Percentiles rank a stretch among this genome's conserved stretches.
Evolutionary conservation across 257 asterid genomes (phyloP).

Genomic region (Anisodus acutangulus): DNA sequence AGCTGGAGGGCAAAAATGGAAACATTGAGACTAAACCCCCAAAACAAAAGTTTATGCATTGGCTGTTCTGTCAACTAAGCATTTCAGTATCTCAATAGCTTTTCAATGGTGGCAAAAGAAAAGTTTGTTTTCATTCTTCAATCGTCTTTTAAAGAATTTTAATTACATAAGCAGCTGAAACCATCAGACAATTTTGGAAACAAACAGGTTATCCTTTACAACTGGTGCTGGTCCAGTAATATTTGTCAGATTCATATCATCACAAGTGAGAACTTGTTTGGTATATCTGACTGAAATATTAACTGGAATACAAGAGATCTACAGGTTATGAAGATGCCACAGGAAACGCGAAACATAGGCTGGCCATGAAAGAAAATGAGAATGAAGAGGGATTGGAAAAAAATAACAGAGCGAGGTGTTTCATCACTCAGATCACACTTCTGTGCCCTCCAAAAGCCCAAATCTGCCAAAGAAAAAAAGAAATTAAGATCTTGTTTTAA

Average conservation of each 20-base stretch:
- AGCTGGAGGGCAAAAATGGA: neutral
- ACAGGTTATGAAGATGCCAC: constrained; percentile 32
- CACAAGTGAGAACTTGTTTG: neutral
- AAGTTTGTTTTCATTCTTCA: constrained; percentile 13
- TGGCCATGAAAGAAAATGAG: constrained; percentile 20
- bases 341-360: neutral
- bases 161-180: constrained; percentile 1
- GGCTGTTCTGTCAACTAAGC: neutral
- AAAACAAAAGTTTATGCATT: neutral
- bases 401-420: constrained; percentile 14
- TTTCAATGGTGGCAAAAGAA: neutral
- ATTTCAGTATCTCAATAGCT: neutral
- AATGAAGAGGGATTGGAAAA: neutral
- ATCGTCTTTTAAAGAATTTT: neutral
- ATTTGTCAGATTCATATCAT: neutral
- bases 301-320: constrained; percentile 26
- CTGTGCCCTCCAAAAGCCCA: constrained; percentile 99
- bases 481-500: neutral
- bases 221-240: constrained; percentile 21
- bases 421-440: constrained; percentile 62
- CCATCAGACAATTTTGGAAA: neutral
- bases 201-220: constrained; percentile 23
- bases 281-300: constrained; percentile 4
- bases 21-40: neutral
- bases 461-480: constrained; percentile 56